A percentile compares a stretch with the other conserved stretches of the same genome.
These are phyloP conservation scores for Gynochthodes officinalis DNA, from an alignment of 257 asterid genomes.

Conservation along the genomic window DNA sequence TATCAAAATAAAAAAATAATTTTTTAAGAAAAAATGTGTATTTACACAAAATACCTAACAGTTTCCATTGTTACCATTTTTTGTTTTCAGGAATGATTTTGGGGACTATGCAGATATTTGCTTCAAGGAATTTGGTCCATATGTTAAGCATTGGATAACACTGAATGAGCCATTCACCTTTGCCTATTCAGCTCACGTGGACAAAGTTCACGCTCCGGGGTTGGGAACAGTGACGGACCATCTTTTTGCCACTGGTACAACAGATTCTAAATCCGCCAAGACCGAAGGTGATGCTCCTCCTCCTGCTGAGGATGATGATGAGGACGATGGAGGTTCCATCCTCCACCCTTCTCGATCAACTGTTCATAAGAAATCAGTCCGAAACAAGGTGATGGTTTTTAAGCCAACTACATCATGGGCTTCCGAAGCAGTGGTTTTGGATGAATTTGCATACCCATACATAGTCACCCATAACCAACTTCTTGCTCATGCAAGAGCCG, in stretches of 20 bases:
- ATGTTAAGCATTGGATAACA: neutral
- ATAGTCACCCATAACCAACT: constrained; percentile 3
- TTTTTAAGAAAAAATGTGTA: too few species aligned
- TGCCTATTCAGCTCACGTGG: constrained; percentile 8
- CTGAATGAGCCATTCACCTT: constrained; percentile 6
- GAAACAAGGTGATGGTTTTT: neutral
- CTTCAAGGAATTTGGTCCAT: neutral
- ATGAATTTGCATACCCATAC: neutral
- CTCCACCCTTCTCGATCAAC: constrained; percentile 1
- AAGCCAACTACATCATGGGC: constrained; percentile 1
- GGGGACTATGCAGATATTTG: constrained; percentile 1
- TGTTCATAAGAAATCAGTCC: neutral
- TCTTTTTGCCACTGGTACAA: constrained; percentile 6
- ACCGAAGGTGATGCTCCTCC: neutral
- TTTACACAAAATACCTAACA: too few species aligned
- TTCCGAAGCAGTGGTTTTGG: neutral
- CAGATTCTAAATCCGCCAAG: neutral
- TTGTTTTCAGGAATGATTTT: neutral
- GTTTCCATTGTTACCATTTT: too few species aligned
- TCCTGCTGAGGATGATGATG: neutral
- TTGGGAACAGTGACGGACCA: neutral
- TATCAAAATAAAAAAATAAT: too few species aligned
- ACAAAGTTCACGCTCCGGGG: constrained; percentile 4
- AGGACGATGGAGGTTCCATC: neutral
- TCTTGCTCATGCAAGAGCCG: constrained; percentile 2